Evolutionary conservation across 768 basidiomycete species (phyloP), one percentile per base, ranked within the genome.

Genomic region (Hericium rajendrae): DNA sequence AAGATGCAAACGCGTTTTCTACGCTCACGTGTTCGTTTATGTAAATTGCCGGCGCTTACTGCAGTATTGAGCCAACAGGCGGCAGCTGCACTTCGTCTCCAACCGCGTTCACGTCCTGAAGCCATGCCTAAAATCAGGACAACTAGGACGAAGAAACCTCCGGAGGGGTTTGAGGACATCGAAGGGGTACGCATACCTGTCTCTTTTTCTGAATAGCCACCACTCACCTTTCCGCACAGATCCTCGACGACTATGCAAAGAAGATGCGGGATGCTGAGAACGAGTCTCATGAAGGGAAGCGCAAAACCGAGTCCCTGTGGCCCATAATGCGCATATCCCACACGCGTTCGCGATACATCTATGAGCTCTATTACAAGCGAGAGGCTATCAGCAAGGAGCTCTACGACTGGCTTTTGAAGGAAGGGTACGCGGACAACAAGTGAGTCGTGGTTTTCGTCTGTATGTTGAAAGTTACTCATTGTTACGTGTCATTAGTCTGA

Each of bases 261-360:
- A 98, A 97, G 77, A 99, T 99, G 97, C 79, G 97, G 55, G 97
- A 99, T 72, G 97, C 91, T 1, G 97, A 99, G 78, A 97, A 94
- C 67, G 97, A 99, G 74, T 85, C 87, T 2, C 97, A 99, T 70
- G 97, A 99, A 70, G 97, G 97, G 61, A 98, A 99, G 71, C 91
- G 94, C 69, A 93, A 89, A 72, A 82, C 86, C 24, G 92, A 94
- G 73, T 88, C 88, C 5, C 71, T 93, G 40, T 94, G 97, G 95
- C 93, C 95, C 46, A 97, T 99, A 60, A 98, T 98, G 94, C 85
- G 93, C 38, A 93, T 98, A 67, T 89, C 92, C 18, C 97, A 99
- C 72, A 88, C 94, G 10, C 86, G 97, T 41, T 95, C 94, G 48
- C 79, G 93, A 63, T 97, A 97, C 72, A 91, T 99, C 58, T 98